These are phyloP conservation scores for Arabidopsis suecica DNA, from an alignment of 345 rosid genomes.

Conservation along the genomic window DNA sequence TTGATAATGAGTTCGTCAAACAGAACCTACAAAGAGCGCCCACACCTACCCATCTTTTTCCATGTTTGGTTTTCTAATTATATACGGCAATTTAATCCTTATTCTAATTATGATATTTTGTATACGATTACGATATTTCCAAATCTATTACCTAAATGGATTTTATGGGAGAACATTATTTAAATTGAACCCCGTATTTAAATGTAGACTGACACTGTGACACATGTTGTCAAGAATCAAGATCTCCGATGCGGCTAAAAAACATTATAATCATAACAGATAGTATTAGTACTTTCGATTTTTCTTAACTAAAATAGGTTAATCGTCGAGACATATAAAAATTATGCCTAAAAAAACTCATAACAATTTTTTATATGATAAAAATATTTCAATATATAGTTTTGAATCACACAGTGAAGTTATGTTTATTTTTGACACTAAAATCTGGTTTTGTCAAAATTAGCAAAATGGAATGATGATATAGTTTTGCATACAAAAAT, in stretches of 20 bases:
- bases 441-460: neutral
- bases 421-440: neutral
- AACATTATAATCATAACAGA: neutral
- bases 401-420: neutral
- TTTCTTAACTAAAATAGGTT: neutral
- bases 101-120: neutral
- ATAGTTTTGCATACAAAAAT: too few relatives aligned
- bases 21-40: conserved; percentile 32
- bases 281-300: neutral
- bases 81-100: conserved; percentile 23
- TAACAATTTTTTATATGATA: neutral
- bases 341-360: too few relatives aligned
- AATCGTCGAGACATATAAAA: neutral
- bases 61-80: neutral
- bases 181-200: neutral
- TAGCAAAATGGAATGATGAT: conserved; percentile 1
- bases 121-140: conserved; percentile 30
- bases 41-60: conserved; percentile 37
- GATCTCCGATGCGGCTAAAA: neutral
- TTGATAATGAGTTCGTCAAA: conserved; percentile 41
- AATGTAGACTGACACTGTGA: neutral
- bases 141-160: conserved; percentile 9
- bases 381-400: neutral
- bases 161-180: neutral
- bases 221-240: neutral